A percentile compares a stretch with the other conserved stretches of the same genome.
These are phyloP conservation scores for Alternaria infectoria DNA, from an alignment of 2,329 filamentous ascomycete genomes.

Conservation along the genomic window DNA sequence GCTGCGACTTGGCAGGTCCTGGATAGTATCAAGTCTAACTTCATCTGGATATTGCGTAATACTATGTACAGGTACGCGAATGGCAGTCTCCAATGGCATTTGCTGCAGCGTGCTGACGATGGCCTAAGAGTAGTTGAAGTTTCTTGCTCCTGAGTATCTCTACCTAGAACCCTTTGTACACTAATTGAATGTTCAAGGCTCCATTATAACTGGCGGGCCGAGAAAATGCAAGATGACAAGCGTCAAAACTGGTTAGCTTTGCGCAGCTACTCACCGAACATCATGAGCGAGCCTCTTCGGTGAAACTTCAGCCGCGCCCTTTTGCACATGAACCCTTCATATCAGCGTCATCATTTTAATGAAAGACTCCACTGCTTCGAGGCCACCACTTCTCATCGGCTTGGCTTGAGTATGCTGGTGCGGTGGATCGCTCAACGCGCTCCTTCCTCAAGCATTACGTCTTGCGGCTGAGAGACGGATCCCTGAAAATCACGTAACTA, in stretches of 20 bases:
- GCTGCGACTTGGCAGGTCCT: slow-evolving; percentile 1
- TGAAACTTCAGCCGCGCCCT: not conserved
- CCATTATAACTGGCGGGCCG: not conserved
- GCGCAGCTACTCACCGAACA: not conserved
- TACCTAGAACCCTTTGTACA: not conserved
- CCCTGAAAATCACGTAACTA: slow-evolving; percentile 16
- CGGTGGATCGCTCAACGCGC: slow-evolving; percentile 21
- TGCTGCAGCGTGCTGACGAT: not conserved
- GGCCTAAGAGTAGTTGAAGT: not conserved
- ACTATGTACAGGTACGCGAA: not conserved
- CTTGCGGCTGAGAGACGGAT: slow-evolving; percentile 19
- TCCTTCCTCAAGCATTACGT: slow-evolving; percentile 16
- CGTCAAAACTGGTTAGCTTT: not conserved
- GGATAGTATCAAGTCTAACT: too few relatives aligned
- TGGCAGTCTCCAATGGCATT: not conserved
- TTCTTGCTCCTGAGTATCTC: not conserved
- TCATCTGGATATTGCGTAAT: not conserved
- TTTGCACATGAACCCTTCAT: not conserved
- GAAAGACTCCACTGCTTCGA: slow-evolving; percentile 3
- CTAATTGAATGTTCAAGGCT: not conserved
- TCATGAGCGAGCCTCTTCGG: not conserved
- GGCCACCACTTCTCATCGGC: slow-evolving; percentile 25
- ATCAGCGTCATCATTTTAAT: not conserved
- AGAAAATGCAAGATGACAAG: not conserved
- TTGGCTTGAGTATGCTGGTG: slow-evolving; percentile 30